Percentiles rank a stretch among this genome's conserved stretches.
Evolutionary conservation across 306 rosid genomes (phyloP).

Genomic region (Cucumis cinereus): DNA sequence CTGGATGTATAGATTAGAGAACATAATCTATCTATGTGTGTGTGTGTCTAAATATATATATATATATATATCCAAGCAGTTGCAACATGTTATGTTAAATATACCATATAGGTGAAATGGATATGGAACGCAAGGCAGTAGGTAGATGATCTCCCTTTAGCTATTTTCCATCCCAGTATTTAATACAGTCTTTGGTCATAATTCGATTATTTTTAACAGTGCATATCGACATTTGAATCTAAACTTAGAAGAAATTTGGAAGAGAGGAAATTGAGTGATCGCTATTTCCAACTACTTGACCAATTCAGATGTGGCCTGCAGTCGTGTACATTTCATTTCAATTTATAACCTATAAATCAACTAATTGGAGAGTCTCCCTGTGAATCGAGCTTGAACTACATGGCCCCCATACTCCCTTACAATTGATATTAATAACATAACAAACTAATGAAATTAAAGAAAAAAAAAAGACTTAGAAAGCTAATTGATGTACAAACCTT

Average conservation of each 20-base stretch:
- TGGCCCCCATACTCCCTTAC: not conserved
- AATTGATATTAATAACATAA: not conserved
- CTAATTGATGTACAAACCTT: conserved; percentile 32
- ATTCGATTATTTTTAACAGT: not conserved
- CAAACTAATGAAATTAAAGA: not conserved
- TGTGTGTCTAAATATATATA: too few relatives aligned
- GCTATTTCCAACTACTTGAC: not conserved
- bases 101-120: not conserved
- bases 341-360: not conserved
- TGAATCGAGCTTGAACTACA: not conserved
- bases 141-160: not conserved
- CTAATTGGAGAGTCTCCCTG: not conserved
- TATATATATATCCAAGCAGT: not conserved
- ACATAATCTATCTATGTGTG: too few relatives aligned
- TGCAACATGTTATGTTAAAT: not conserved
- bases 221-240: not conserved
- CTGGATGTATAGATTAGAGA: not conserved
- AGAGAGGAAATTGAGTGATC: not conserved
- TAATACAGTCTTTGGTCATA: not conserved
- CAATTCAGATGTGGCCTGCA: not conserved
- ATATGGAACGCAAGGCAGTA: not conserved
- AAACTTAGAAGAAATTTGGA: not conserved
- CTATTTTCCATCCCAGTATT: not conserved
- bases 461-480: not conserved
- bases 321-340: not conserved